Percentiles rank a stretch among this genome's conserved stretches.
phyloP scores from a whole-genome alignment of 352 stramenopile species.

The Thalassiosira exigua region DNA sequence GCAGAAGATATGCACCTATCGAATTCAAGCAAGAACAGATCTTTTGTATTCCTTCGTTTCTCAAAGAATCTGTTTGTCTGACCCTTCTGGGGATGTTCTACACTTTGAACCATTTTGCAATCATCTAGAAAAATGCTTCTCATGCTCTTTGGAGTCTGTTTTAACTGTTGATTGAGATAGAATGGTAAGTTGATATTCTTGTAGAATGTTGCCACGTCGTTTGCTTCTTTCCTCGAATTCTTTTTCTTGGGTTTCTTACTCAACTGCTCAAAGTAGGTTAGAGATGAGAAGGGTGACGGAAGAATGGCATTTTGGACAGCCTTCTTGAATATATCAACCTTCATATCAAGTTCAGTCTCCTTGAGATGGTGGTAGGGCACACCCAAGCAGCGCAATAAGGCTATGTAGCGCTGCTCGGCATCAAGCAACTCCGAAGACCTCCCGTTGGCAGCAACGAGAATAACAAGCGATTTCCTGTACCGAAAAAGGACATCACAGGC shows the following conservation, averaged over 20 bases:
- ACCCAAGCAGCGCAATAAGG: not conserved
- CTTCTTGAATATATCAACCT: constrained; percentile 1
- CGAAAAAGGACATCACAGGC: constrained; percentile 3
- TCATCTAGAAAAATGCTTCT: constrained; percentile 15
- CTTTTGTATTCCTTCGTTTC: not conserved
- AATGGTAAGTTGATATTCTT: constrained; percentile 23
- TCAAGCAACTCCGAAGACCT: too few species aligned
- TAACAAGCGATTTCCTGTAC: constrained; percentile 15
- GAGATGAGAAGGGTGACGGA: constrained; percentile 11
- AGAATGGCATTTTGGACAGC: constrained; percentile 5
- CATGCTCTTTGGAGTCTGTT: not conserved
- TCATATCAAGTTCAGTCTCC: constrained; percentile 10
- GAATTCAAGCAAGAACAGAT: constrained; percentile 32
- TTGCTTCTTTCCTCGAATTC: not conserved
- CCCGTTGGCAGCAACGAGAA: constrained; percentile 3
- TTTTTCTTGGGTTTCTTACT: constrained; percentile 21
- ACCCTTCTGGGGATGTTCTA: constrained; percentile 5
- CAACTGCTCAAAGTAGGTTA: constrained; percentile 16
- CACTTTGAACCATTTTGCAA: constrained; percentile 1
- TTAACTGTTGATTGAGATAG: constrained; percentile 6
- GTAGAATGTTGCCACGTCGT: not conserved
- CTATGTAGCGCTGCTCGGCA: not conserved
- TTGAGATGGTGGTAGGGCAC: constrained; percentile 15
- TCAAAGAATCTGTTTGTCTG: constrained; percentile 3
- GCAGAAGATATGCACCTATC: constrained; percentile 13